These are phyloP conservation scores for Isoetes taiwanensis DNA, from an alignment of 75 land plant genomes.

Conservation along the genomic window DNA sequence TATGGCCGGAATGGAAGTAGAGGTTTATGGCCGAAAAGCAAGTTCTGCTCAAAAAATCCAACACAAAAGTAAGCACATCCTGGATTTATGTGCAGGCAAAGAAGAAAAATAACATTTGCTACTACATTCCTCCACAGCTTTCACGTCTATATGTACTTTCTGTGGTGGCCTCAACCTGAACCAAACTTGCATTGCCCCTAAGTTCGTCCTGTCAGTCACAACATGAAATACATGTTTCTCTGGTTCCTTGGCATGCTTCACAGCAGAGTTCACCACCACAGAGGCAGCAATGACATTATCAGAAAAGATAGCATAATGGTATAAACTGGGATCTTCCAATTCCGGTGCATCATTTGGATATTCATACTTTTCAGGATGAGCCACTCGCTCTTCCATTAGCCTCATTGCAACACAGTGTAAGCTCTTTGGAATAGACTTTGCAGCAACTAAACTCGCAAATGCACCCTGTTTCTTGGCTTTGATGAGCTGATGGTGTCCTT, in stretches of 20 bases:
- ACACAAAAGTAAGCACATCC: too few species aligned
- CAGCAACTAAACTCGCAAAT: constrained; percentile 60
- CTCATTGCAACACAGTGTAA: constrained; percentile 84
- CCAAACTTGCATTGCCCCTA: constrained; percentile 72
- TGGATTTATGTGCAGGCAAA: too few species aligned
- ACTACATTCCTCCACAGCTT: constrained; percentile 64
- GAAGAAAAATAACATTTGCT: too few species aligned
- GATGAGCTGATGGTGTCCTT: constrained; percentile 71
- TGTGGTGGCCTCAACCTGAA: constrained; percentile 41
- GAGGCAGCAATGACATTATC: constrained; percentile 80
- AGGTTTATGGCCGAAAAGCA: too few species aligned
- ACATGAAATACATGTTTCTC: constrained; percentile 67
- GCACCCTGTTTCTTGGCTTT: constrained; percentile 65
- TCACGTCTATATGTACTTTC: constrained; percentile 56
- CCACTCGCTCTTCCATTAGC: constrained; percentile 53
- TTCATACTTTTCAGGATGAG: constrained; percentile 56
- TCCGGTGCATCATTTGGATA: constrained; percentile 21
- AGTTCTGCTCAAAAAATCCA: too few species aligned
- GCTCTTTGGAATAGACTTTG: constrained; percentile 77
- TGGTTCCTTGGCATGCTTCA: constrained; percentile 48
- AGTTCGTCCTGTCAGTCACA: constrained; percentile 65
- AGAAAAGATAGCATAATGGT: constrained; percentile 77
- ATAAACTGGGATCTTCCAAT: constrained; percentile 51
- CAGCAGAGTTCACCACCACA: constrained; percentile 52
- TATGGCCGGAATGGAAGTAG: too few species aligned